These are phyloP conservation scores for Diaporthe nobilis DNA, from an alignment of 2,329 filamentous ascomycete genomes.

Conservation along the genomic window DNA sequence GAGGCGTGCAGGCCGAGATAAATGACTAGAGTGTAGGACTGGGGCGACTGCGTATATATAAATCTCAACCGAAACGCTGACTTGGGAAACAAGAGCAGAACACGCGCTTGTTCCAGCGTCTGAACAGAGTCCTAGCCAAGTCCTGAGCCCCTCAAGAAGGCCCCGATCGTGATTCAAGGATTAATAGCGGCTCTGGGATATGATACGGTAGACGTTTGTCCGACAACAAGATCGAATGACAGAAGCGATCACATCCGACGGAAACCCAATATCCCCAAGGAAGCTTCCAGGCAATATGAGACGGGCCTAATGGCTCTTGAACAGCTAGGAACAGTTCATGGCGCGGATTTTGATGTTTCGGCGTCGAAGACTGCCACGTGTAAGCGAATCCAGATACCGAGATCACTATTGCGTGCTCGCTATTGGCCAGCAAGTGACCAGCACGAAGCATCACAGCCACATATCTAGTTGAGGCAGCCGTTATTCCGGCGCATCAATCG, in stretches of 20 bases:
- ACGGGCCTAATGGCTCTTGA: slow-evolving; percentile 13
- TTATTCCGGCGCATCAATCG: neutral
- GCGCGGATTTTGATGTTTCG: slow-evolving; percentile 19
- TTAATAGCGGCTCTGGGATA: slow-evolving; percentile 9
- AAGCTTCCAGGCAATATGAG: slow-evolving; percentile 25
- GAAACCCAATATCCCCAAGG: slow-evolving; percentile 6
- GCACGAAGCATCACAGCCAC: neutral
- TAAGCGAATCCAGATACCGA: slow-evolving; percentile 8
- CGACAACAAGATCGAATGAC: slow-evolving; percentile 19
- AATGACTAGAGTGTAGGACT: neutral
- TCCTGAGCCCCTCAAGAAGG: neutral
- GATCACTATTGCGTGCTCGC: neutral
- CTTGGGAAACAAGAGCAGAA: neutral
- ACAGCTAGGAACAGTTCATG: neutral
- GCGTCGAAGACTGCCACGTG: neutral
- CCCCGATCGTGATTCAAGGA: slow-evolving; percentile 18
- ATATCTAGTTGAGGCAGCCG: neutral
- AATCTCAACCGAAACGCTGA: neutral
- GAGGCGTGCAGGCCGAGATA: neutral
- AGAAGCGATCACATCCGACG: slow-evolving; percentile 18
- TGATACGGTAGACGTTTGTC: neutral
- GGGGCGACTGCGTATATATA: neutral
- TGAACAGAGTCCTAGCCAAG: neutral
- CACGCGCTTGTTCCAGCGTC: neutral
- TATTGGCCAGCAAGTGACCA: neutral